phyloP scores from a whole-genome alignment of 2,329 filamentous ascomycete genomes.

The Aspergillus tubingensis region DNA sequence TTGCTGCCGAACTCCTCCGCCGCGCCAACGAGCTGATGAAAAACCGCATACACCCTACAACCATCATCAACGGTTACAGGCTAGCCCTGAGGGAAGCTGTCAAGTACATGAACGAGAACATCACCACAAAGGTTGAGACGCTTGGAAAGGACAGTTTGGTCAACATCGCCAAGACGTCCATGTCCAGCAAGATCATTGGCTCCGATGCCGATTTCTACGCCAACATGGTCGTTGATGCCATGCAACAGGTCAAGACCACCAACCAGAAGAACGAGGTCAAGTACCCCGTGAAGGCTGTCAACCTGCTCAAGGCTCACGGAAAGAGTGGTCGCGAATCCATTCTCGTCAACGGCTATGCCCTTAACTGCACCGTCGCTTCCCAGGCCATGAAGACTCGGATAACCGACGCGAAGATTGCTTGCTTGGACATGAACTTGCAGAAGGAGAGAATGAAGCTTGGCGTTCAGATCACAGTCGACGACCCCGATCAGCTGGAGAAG shows the following conservation, averaged over 20 bases:
- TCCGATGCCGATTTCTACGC: slow-evolving; percentile 95
- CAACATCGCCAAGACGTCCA: slow-evolving; percentile 96
- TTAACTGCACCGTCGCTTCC: slow-evolving; percentile 98
- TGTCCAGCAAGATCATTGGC: slow-evolving; percentile 99
- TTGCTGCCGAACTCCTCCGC: slow-evolving; percentile 90
- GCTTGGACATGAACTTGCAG: slow-evolving; percentile 96
- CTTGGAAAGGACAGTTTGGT: slow-evolving; percentile 87
- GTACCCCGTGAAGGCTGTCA: slow-evolving; percentile 98
- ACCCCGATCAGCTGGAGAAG: slow-evolving; percentile 95
- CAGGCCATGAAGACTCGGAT: slow-evolving; percentile 96
- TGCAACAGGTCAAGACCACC: slow-evolving; percentile 88
- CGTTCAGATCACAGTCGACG: slow-evolving; percentile 96
- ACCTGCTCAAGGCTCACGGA: slow-evolving; percentile 96
- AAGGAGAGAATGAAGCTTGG: slow-evolving; percentile 99
- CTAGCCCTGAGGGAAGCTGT: slow-evolving; percentile 93
- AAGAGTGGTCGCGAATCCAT: slow-evolving; percentile 87
- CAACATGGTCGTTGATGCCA: slow-evolving; percentile 95
- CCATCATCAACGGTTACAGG: slow-evolving; percentile 97
- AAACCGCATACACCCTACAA: slow-evolving; percentile 99
- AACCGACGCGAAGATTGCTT: slow-evolving; percentile 92
- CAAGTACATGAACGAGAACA: slow-evolving; percentile 98
- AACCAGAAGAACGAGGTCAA: slow-evolving; percentile 90
- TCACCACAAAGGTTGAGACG: slow-evolving; percentile 91
- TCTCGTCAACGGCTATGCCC: slow-evolving; percentile 90
- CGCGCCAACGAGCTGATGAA: slow-evolving; percentile 98